Base-by-base conservation (phyloP, 2,329 filamentous ascomycete genomes). In the Apiospora koreana region DNA sequence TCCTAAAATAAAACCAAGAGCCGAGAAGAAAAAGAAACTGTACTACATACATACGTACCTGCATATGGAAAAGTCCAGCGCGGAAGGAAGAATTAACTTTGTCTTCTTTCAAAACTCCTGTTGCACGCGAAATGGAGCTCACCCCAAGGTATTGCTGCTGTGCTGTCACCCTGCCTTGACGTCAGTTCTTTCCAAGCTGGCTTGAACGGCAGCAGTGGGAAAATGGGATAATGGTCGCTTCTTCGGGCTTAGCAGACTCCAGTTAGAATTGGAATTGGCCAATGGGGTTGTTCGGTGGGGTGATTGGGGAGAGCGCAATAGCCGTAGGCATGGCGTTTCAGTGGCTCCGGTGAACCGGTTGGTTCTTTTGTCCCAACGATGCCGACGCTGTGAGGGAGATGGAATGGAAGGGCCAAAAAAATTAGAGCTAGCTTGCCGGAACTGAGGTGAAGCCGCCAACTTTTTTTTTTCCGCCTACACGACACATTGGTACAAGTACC, bases 361-460 rank as follows among this genome's bases (percentile, higher is more conserved):
- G 41, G 43, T 46, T 46, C 43, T n/a, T 46, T 62, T 16, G 5
- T 67, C 65, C 65, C 65, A 67, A 67, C 65, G 65, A 67, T n/a
- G 65, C 41, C 65, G 54, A 62, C 54, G 54, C 18, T 62, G 54
- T 62, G 18, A n/a, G 54, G 18, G 42, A 43, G 12, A 3, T 43
- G 41, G 3, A 18, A 16, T 43, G 41, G 41, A 46, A 46, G 42
- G 25, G 21, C 3, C 18, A 67, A 28, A 66, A 65, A 65, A 67
- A 67, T 35, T 14, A 45, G 42, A 46, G 42, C 65, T 43, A 46
- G 25, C 10, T 18, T 67, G 42, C 28, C 54, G 21, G 48, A 25
- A 62, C 14, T 16, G 41, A 38, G 54, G 54, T 62, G 54, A 58
- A 23, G 54, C 12, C 12, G 12, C 45, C 42, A 67, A 67, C 65